These are phyloP conservation scores for Lenzites betulinus DNA, from an alignment of 768 basidiomycete species.

Conservation along the genomic window DNA sequence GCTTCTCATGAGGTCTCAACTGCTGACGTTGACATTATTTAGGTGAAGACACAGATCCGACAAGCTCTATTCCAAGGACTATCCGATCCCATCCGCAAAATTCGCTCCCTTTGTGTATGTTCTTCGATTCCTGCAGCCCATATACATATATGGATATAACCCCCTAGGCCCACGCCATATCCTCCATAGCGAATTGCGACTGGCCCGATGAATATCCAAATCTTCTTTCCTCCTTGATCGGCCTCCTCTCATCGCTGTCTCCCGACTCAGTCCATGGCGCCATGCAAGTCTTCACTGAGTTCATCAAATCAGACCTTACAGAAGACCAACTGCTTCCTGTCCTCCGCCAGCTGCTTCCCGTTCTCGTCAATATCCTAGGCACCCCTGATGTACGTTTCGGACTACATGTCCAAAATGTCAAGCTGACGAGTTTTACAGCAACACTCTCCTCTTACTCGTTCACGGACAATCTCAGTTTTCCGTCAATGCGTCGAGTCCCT, in stretches of 20 bases:
- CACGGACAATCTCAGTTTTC: slow-evolving; percentile 86
- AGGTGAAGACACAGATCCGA: slow-evolving; percentile 84
- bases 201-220: slow-evolving; percentile 98
- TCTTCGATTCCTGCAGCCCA: background rate
- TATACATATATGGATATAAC: background rate
- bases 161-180: slow-evolving; percentile 80
- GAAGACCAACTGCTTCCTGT: slow-evolving; percentile 96
- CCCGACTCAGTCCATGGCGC: slow-evolving; percentile 87
- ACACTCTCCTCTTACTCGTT: slow-evolving; percentile 80
- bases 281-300: slow-evolving; percentile 94
- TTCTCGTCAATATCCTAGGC: slow-evolving; percentile 79
- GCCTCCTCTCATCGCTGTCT: slow-evolving; percentile 71
- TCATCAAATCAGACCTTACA: slow-evolving; percentile 88
- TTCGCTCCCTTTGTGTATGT: slow-evolving; percentile 80
- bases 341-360: slow-evolving; percentile 85
- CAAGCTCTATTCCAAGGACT: slow-evolving; percentile 77
- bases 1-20: background rate
- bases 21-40: background rate
- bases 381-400: slow-evolving; percentile 58
- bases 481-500: slow-evolving; percentile 86
- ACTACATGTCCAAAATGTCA: background rate
- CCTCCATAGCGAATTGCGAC: slow-evolving; percentile 86
- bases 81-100: slow-evolving; percentile 84
- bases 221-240: slow-evolving; percentile 74
- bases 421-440: slow-evolving; percentile 27